These are phyloP conservation scores for Hortiboletus flavorubellus DNA, from an alignment of 768 basidiomycete species.

Conservation along the genomic window DNA sequence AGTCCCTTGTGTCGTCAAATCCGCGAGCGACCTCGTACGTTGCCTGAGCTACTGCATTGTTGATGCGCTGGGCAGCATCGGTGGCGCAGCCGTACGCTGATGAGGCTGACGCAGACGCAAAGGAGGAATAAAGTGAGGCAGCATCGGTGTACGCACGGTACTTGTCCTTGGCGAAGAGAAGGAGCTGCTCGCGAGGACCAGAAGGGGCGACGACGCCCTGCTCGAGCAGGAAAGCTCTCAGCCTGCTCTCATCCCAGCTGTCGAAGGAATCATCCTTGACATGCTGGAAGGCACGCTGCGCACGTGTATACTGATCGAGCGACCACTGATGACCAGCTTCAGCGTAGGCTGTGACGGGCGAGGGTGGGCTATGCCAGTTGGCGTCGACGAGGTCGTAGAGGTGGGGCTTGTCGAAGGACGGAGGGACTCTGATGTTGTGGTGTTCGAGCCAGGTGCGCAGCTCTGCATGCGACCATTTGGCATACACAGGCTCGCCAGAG, in stretches of 20 bases:
- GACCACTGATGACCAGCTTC: slow-evolving; percentile 46
- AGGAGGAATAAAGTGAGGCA: slow-evolving; percentile 51
- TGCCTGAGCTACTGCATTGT: slow-evolving; percentile 48
- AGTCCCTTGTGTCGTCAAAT: slow-evolving; percentile 78
- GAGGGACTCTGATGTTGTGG: slow-evolving; percentile 56
- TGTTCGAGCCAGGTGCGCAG: slow-evolving; percentile 68
- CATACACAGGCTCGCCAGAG: slow-evolving; percentile 37
- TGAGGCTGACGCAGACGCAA: slow-evolving; percentile 46
- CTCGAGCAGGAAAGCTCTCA: slow-evolving; percentile 81
- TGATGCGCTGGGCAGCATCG: slow-evolving; percentile 33
- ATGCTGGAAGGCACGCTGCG: slow-evolving; percentile 60
- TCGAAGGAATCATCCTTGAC: slow-evolving; percentile 65
- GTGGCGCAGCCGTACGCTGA: slow-evolving; percentile 49
- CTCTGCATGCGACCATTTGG: slow-evolving; percentile 60
- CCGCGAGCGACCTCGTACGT: slow-evolving; percentile 46
- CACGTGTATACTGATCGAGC: slow-evolving; percentile 57
- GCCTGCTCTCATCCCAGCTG: slow-evolving; percentile 77
- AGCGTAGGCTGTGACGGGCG: slow-evolving; percentile 34
- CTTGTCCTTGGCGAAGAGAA: slow-evolving; percentile 70
- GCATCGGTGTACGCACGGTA: slow-evolving; percentile 59
- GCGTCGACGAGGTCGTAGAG: slow-evolving; percentile 50
- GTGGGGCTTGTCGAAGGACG: slow-evolving; percentile 39
- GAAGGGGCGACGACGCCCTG: slow-evolving; percentile 84
- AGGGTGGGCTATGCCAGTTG: slow-evolving; percentile 47
- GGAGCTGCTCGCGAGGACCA: slow-evolving; percentile 75